phyloP scores from a whole-genome alignment of 768 basidiomycete species.

The Candolleomyces efflorescens region DNA sequence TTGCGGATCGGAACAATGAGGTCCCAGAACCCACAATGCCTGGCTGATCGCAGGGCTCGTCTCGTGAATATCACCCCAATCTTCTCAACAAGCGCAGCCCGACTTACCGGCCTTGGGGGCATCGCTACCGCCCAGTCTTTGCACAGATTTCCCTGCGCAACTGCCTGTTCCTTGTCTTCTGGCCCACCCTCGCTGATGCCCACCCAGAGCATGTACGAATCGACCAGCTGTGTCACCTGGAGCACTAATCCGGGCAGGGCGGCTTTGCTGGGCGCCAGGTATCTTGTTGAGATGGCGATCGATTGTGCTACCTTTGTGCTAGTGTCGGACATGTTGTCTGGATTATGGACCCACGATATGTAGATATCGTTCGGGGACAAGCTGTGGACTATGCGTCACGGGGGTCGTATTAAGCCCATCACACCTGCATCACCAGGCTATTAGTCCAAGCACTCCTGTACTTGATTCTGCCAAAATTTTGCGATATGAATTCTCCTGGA shows the following conservation, averaged over 20 bases:
- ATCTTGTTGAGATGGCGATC: conserved; percentile 45
- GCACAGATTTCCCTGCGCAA: conserved; percentile 52
- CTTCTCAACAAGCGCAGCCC: conserved; percentile 10
- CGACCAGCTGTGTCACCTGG: conserved; percentile 61
- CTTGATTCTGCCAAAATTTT: no score
- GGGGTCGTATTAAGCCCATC: no score
- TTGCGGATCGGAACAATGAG: conserved; percentile 57
- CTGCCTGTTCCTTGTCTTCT: conserved; percentile 45
- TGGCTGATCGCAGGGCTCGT: conserved; percentile 17
- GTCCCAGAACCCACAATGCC: conserved; percentile 47
- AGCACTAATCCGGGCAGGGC: conserved; percentile 57
- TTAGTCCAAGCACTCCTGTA: no score
- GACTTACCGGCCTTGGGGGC: conserved; percentile 47
- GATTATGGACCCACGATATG: not conserved
- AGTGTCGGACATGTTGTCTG: conserved; percentile 1
- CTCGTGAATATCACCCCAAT: conserved; percentile 1
- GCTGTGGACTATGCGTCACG: no score
- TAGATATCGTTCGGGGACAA: no score
- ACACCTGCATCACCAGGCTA: no score
- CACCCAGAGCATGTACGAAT: conserved; percentile 82
- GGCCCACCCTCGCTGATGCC: conserved; percentile 50
- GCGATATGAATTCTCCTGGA: no score
- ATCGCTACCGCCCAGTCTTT: conserved; percentile 84
- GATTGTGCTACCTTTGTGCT: conserved; percentile 9
- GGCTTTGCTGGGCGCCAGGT: conserved; percentile 45